phyloP scores from a whole-genome alignment of 2,329 filamentous ascomycete species.

The Phaeosphaeriaceae sp. region DNA sequence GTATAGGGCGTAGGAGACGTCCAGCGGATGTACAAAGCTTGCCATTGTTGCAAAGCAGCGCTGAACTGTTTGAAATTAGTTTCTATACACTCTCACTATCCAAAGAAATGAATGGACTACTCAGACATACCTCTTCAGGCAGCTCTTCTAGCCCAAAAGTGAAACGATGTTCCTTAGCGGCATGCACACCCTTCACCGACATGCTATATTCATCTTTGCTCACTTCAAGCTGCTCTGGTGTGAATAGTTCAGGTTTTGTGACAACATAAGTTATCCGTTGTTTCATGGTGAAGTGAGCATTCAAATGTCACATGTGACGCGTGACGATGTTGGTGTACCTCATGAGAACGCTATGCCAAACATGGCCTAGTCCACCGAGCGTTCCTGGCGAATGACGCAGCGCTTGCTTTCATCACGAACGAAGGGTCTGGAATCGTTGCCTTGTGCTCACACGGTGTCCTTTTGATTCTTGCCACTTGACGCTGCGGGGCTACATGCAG shows the following conservation, averaged over 20 bases:
- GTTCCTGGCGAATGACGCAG: conserved; percentile 20
- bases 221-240: conserved; percentile 68
- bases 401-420: conserved; percentile 13
- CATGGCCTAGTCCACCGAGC: neutral
- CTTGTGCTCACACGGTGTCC: conserved; percentile 33
- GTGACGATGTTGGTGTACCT: conserved; percentile 11
- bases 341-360: neutral
- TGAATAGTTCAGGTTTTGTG: conserved; percentile 68
- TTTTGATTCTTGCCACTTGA: conserved; percentile 30
- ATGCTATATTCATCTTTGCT: conserved; percentile 52
- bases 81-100: neutral
- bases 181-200: conserved; percentile 65
- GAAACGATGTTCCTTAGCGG: conserved; percentile 78
- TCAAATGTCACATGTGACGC: conserved; percentile 5
- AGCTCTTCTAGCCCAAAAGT: conserved; percentile 78
- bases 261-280: conserved; percentile 79
- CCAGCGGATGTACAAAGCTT: conserved; percentile 83
- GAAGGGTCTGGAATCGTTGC: conserved; percentile 22
- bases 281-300: conserved; percentile 59
- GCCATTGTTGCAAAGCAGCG: conserved; percentile 65
- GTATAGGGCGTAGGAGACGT: conserved; percentile 64
- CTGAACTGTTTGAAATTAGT: conserved; percentile 57
- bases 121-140: conserved; percentile 63
- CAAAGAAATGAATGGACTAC: neutral
- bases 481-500: neutral